Percentiles rank a stretch among this genome's conserved stretches.
These are phyloP conservation scores for Roridomyces roridus DNA, from an alignment of 768 basidiomycete species.

Conservation along the genomic window DNA sequence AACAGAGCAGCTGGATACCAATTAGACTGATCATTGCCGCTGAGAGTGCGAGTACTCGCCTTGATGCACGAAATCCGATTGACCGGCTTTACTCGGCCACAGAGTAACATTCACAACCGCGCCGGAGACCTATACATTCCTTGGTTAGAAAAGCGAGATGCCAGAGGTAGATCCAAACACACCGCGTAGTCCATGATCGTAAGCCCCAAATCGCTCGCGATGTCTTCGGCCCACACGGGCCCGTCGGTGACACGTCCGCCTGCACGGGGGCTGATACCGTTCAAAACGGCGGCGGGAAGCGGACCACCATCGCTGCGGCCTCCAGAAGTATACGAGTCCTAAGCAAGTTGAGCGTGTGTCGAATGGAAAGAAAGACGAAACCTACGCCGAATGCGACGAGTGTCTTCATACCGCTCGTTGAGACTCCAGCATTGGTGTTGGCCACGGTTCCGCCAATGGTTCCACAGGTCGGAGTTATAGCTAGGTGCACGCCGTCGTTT, in stretches of 20 bases:
- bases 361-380: constrained; percentile 4
- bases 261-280: constrained; percentile 48
- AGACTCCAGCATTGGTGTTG: constrained; percentile 56
- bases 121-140: constrained; percentile 49
- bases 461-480: constrained; percentile 52
- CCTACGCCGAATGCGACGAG: constrained; percentile 60
- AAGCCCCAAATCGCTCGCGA: constrained; percentile 48
- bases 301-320: constrained; percentile 55
- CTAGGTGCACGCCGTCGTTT: constrained; percentile 48
- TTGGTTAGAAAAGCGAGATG: constrained; percentile 18
- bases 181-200: constrained; percentile 61
- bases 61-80: constrained; percentile 56
- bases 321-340: constrained; percentile 60
- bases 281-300: constrained; percentile 49
- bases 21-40: not conserved
- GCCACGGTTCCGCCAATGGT: constrained; percentile 43
- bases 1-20: constrained; percentile 44
- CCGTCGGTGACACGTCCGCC: constrained; percentile 61
- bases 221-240: constrained; percentile 54
- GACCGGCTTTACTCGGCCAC: constrained; percentile 57
- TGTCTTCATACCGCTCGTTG: constrained; percentile 43
- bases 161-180: constrained; percentile 13
- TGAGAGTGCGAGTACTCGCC: constrained; percentile 32
- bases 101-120: constrained; percentile 53
- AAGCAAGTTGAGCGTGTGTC: not conserved